Conservation (phyloP, 208 protist species). For the Crithidia mellificae region DNA sequence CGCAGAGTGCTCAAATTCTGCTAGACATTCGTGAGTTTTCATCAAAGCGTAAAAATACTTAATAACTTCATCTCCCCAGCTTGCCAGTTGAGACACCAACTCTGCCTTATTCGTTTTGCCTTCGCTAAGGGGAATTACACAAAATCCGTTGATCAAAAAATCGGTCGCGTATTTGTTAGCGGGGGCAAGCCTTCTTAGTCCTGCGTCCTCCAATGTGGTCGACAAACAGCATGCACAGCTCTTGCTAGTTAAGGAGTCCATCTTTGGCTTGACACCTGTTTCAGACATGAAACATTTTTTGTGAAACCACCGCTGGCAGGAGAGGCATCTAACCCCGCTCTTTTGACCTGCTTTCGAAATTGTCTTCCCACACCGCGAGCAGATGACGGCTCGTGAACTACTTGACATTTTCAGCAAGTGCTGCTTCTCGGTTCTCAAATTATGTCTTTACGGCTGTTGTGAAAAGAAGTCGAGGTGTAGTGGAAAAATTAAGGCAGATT, state of each 20-base stretch:
- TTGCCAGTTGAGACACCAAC: constrained; percentile 15
- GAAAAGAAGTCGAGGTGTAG: too few species aligned
- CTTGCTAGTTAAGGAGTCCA: neutral
- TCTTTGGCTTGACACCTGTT: constrained; percentile 29
- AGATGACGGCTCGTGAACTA: neutral
- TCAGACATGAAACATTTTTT: constrained; percentile 57
- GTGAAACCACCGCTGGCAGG: constrained; percentile 40
- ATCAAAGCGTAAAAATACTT: constrained; percentile 44
- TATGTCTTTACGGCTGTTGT: too few species aligned
- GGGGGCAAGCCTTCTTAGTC: neutral
- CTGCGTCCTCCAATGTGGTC: constrained; percentile 13
- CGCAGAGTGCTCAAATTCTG: constrained; percentile 22
- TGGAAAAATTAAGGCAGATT: too few species aligned
- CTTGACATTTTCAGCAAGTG: neutral
- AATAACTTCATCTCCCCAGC: constrained; percentile 37
- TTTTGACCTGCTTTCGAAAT: neutral
- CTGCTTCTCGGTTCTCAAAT: too few species aligned
- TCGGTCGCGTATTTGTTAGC: constrained; percentile 39
- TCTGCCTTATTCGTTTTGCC: constrained; percentile 5
- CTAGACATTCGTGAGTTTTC: constrained; percentile 44
- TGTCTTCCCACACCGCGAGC: constrained; percentile 23
- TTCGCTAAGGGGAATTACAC: constrained; percentile 41
- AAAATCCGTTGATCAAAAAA: constrained; percentile 59
- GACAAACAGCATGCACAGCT: constrained; percentile 60
- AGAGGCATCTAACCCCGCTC: constrained; percentile 21